Percentiles rank a stretch among this genome's conserved stretches.
Evolutionary conservation across 2,329 filamentous ascomycete genomes (phyloP).

Genomic region (Pseudomassariella vexata): DNA sequence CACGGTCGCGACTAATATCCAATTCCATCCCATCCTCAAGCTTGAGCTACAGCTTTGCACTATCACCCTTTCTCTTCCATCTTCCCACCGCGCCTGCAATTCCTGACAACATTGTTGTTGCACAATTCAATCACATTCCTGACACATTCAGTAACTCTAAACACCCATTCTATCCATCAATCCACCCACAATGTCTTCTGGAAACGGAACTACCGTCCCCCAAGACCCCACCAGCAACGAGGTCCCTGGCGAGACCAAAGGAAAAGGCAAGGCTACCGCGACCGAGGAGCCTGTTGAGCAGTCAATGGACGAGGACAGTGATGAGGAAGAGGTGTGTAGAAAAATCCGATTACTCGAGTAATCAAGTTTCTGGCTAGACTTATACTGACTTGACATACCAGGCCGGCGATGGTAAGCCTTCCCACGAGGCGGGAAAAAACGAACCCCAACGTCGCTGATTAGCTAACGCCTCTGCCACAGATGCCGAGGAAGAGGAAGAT

Average conservation of each 20-base stretch:
- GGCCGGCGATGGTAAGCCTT: constrained; percentile 6
- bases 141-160: no score
- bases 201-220: constrained; percentile 43
- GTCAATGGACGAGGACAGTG: constrained; percentile 70
- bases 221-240: constrained; percentile 38
- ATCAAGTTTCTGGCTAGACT: constrained; percentile 29
- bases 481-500: constrained; percentile 65
- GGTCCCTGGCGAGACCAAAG: constrained; percentile 58
- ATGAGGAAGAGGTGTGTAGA: constrained; percentile 62
- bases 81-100: no score
- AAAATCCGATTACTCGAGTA: no score
- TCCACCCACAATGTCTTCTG: constrained; percentile 39
- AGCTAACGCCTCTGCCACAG: constrained; percentile 28
- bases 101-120: no score
- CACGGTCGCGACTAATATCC: no score
- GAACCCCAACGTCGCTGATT: constrained; percentile 5
- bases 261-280: constrained; percentile 77
- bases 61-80: no score
- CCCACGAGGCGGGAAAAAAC: no score
- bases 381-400: constrained; percentile 4
- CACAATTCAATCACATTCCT: no score
- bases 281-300: constrained; percentile 49
- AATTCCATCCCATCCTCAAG: no score
- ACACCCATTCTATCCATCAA: constrained; percentile 1
- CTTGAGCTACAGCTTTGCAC: no score